These are phyloP conservation scores for Eimeria praecox DNA, from an alignment of 169 alveolate species.

Conservation along the genomic window DNA sequence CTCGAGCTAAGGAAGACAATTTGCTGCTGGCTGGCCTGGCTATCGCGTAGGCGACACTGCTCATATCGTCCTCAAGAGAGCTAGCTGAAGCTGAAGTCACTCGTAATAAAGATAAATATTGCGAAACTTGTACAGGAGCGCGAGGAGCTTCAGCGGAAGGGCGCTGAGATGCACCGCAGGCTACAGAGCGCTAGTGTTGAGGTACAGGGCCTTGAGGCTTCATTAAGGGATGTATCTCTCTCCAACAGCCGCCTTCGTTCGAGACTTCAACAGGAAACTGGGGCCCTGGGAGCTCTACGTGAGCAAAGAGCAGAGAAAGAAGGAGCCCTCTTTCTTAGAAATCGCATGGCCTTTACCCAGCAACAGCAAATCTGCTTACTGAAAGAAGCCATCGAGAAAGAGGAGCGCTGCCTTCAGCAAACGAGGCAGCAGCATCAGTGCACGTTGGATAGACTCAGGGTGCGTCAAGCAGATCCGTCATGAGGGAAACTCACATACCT, in stretches of 20 bases:
- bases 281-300: background rate
- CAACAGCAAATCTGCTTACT: conserved; percentile 61
- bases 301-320: conserved; percentile 59
- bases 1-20: background rate
- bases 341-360: conserved; percentile 53
- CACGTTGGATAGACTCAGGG: conserved; percentile 23
- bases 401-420: conserved; percentile 35
- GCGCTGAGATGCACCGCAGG: conserved; percentile 55
- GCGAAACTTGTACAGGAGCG: conserved; percentile 38
- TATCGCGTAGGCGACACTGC: background rate
- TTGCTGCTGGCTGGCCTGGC: background rate
- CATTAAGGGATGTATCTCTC: conserved; percentile 56
- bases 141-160: conserved; percentile 77
- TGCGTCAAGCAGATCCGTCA: background rate
- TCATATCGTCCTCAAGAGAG: background rate
- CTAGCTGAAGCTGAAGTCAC: background rate
- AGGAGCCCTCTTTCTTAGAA: conserved; percentile 50
- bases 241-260: conserved; percentile 71
- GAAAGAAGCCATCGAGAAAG: conserved; percentile 23
- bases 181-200: conserved; percentile 55
- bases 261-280: conserved; percentile 46
- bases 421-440: conserved; percentile 42
- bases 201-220: conserved; percentile 64
- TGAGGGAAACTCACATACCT: background rate
- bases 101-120: background rate